These are phyloP conservation scores for Solanum tacnaense DNA, from an alignment of 257 asterid genomes.

Conservation along the genomic window DNA sequence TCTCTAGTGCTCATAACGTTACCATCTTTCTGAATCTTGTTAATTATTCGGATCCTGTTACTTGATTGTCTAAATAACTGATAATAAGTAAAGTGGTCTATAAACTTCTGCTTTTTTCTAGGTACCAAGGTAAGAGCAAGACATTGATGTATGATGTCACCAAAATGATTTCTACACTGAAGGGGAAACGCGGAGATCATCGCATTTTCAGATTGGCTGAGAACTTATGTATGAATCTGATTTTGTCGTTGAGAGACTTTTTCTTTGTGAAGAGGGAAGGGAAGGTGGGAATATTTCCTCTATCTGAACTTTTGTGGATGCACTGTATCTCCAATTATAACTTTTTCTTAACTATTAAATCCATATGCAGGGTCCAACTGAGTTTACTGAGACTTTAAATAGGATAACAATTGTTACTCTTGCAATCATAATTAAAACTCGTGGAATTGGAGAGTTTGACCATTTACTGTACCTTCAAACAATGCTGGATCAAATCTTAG, in stretches of 20 bases:
- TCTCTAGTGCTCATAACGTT: background rate
- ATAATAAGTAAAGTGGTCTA: background rate
- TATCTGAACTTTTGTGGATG: constrained; percentile 6
- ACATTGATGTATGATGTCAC: constrained; percentile 81
- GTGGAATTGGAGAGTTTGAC: constrained; percentile 92
- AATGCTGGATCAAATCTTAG: constrained; percentile 88
- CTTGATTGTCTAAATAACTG: background rate
- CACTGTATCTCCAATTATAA: constrained; percentile 1
- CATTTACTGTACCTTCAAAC: constrained; percentile 81
- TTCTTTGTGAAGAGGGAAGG: constrained; percentile 91
- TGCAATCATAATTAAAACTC: constrained; percentile 89
- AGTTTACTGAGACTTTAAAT: constrained; percentile 90
- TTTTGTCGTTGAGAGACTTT: constrained; percentile 82
- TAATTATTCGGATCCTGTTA: background rate
- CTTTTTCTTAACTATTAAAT: constrained; percentile 17
- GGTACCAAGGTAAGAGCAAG: constrained; percentile 98
- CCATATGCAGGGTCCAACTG: constrained; percentile 84
- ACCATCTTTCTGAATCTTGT: background rate
- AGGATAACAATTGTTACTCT: constrained; percentile 72
- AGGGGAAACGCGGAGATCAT: constrained; percentile 96
- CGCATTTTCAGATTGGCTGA: constrained; percentile 90
- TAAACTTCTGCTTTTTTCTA: constrained; percentile 14
- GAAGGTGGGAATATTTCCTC: constrained; percentile 46
- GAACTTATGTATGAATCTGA: constrained; percentile 88
- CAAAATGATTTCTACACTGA: constrained; percentile 72